Base-by-base conservation (phyloP, 331 rosid genomes). In the Cydonia oblonga region DNA sequence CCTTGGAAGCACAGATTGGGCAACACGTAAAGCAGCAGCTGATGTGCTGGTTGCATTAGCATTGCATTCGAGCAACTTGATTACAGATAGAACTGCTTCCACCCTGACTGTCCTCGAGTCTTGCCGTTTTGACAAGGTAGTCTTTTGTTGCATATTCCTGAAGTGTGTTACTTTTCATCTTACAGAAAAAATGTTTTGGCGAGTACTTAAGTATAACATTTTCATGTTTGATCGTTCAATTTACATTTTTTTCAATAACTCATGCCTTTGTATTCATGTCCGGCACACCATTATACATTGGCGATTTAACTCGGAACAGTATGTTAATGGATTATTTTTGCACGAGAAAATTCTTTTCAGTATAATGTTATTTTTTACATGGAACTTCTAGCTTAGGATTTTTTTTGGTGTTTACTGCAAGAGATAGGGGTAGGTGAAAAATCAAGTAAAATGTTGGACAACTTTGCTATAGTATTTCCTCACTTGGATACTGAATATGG, bases 21-120 rank as follows among this genome's bases (percentile, higher is more conserved):
- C 93, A 54, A 95, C 97, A 25, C 97, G 99, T 35, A 95, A 95
- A 84, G 99, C 99, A 49, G 96, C 99, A 40, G 97, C 99, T 60
- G 99, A 95, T 64, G 86, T 87, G 44, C 81, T 95, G 44, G 79
- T 78, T 71, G 84, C 92, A 16, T 65, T 95, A 64, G 96, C 96
- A 20, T 80, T 90, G 86, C 90, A 88, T 84, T 84, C 97, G 12
- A 91, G 89, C 74, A 86, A 79, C 51, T 70, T 95, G 83, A 68
- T 89, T 76, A 75, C 80, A 5, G 96, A 88, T 80, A 83, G 80
- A 73, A 80, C 84, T 14, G 80, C 82, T 56, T 75, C 96, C 33
- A 91, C 97, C 11, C 13, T 91, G 63, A 66, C 81, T 38, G 88
- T 59, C 49, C 99, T 95, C 0, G 97, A 91, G 86, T 76, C 93